Percentiles rank a stretch among this genome's conserved stretches.
Conservation (phyloP, 805 yeast genomes). For the Metschnikowia hibisci region DNA sequence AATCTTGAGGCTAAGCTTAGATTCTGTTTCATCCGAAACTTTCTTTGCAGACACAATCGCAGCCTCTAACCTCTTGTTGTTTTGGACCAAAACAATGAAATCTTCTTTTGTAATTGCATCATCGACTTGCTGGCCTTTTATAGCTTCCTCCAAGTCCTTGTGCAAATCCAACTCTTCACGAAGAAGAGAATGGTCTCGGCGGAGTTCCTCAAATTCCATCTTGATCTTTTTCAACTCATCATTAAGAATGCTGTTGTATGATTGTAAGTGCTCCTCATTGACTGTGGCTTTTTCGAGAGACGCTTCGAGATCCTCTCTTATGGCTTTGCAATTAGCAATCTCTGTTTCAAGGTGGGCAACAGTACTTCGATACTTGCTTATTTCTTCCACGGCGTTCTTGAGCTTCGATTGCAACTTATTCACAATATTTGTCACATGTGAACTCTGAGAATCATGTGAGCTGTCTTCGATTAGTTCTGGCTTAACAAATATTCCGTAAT, state of each 20-base stretch:
- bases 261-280: conserved; percentile 43
- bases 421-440: conserved; percentile 26
- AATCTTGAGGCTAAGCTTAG: conserved; percentile 1
- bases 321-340: conserved; percentile 4
- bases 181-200: conserved; percentile 27
- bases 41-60: conserved; percentile 36
- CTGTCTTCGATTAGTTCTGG: conserved; percentile 25
- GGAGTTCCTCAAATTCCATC: conserved; percentile 26
- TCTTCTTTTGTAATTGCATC: conserved; percentile 18
- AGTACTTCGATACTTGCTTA: conserved; percentile 18
- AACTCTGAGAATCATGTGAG: conserved; percentile 8
- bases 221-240: conserved; percentile 24
- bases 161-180: conserved; percentile 37
- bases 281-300: conserved; percentile 30
- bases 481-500: conserved; percentile 49
- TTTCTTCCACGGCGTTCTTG: conserved; percentile 27
- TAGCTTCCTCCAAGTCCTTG: conserved; percentile 34
- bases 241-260: conserved; percentile 28
- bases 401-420: conserved; percentile 46
- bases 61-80: conserved; percentile 39
- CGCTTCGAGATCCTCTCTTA: conserved; percentile 17
- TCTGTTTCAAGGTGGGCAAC: conserved; percentile 17
- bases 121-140: conserved; percentile 18
- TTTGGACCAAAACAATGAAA: conserved; percentile 21
- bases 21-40: conserved; percentile 21